Conservation (phyloP, 2,329 filamentous ascomycete genomes). For the Microsporum canis region DNA sequence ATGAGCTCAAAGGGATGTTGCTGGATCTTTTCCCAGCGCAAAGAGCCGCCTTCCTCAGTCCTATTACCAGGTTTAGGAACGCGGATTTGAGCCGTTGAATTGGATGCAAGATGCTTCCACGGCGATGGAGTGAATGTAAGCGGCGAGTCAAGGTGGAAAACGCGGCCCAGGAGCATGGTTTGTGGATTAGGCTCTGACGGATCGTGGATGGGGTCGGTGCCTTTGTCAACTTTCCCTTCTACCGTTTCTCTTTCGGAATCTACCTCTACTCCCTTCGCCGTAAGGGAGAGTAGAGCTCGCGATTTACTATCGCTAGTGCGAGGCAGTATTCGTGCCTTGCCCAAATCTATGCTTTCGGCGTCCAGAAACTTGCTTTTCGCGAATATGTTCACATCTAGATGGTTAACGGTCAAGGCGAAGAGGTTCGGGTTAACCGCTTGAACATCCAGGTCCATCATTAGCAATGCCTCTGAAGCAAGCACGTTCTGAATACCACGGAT, state of each 20-base stretch:
- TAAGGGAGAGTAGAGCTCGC: conserved; percentile 19
- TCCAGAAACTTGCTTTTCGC: conserved; percentile 86
- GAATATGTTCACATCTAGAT: conserved; percentile 85
- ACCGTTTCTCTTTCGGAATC: conserved; percentile 7
- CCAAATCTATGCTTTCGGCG: conserved; percentile 35
- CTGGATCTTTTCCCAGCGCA: conserved; percentile 81
- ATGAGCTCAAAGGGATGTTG: conserved; percentile 90
- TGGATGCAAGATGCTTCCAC: conserved; percentile 60
- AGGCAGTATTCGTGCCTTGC: conserved; percentile 12
- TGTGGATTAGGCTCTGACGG: conserved; percentile 46
- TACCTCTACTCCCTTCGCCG: conserved; percentile 16
- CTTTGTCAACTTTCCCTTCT: conserved; percentile 38
- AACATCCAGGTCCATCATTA: conserved; percentile 87
- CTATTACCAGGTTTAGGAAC: conserved; percentile 75
- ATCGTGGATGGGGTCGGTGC: conserved; percentile 54
- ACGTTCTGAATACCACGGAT: conserved; percentile 78
- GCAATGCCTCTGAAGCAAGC: conserved; percentile 81
- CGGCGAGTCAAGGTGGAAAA: conserved; percentile 75
- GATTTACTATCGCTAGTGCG: conserved; percentile 22
- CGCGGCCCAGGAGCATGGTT: conserved; percentile 84
- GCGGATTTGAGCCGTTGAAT: conserved; percentile 72
- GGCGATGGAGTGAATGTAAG: conserved; percentile 84
- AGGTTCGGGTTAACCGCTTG: conserved; percentile 87
- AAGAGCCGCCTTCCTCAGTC: conserved; percentile 67
- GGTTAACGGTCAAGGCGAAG: conserved; percentile 71